A percentile compares a stretch with the other conserved stretches of the same genome.
phyloP scores from a whole-genome alignment of 768 basidiomycete species.

The Clavaria fumosa region DNA sequence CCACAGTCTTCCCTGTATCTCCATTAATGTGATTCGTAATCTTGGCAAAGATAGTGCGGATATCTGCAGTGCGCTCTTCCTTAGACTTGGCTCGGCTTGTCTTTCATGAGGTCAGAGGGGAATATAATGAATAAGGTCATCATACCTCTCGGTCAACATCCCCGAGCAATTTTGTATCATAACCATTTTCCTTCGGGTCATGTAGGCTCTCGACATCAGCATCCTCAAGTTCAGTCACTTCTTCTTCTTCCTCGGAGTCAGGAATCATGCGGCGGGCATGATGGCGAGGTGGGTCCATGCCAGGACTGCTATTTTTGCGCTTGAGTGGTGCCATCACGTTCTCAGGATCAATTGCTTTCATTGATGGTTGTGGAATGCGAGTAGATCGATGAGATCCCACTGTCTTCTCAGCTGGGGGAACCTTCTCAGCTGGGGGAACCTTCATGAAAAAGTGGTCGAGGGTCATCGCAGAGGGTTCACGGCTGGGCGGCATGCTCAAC shows the following conservation, averaged over 20 bases:
- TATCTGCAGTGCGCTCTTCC: constrained; percentile 1
- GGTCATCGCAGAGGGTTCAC: no score
- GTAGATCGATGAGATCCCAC: not conserved
- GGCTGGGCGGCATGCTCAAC: no score
- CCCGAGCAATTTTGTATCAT: not conserved
- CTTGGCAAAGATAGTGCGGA: not conserved
- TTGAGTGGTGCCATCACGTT: not conserved
- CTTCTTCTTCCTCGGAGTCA: not conserved
- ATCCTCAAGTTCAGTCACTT: not conserved
- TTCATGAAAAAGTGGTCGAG: no score
- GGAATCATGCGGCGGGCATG: not conserved
- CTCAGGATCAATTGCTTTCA: not conserved
- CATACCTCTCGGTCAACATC: not conserved
- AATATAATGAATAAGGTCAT: not conserved
- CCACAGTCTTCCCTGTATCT: not conserved
- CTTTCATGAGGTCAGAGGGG: not conserved
- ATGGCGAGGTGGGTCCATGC: not conserved
- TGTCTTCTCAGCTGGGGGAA: not conserved
- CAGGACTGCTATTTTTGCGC: not conserved
- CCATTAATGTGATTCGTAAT: constrained; percentile 1
- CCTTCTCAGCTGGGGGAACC: no score
- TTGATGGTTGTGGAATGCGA: not conserved
- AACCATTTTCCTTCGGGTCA: not conserved
- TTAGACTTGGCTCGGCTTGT: not conserved
- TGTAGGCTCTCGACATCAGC: not conserved